Percentiles rank a stretch among this genome's conserved stretches.
phyloP scores from a whole-genome alignment of 768 basidiomycete species.

The Tricholoma matsutake region DNA sequence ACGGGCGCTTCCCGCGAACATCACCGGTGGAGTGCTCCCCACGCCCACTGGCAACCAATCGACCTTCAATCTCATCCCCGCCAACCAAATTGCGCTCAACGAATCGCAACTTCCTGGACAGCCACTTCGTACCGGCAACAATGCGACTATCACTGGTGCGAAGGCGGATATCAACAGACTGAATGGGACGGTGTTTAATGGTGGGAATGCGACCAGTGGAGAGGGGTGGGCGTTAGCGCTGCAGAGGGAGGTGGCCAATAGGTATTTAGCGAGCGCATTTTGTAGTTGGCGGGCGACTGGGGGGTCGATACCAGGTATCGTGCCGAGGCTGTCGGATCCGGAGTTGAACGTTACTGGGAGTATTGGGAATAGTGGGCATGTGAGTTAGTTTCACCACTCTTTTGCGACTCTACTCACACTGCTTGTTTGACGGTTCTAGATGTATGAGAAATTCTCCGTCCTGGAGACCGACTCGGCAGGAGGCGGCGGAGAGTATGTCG shows the following conservation, averaged over 20 bases:
- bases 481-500: conserved; percentile 83
- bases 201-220: conserved; percentile 53
- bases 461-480: conserved; percentile 78
- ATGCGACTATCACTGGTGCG: conserved; percentile 50
- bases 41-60: conserved; percentile 47
- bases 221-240: conserved; percentile 69
- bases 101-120: conserved; percentile 74
- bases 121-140: conserved; percentile 40
- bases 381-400: conserved; percentile 31
- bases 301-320: conserved; percentile 69
- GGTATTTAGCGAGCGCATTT: conserved; percentile 78
- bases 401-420: neutral
- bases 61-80: conserved; percentile 66
- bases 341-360: conserved; percentile 71
- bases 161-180: conserved; percentile 59
- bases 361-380: conserved; percentile 68
- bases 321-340: conserved; percentile 65
- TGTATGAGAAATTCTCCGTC: conserved; percentile 88
- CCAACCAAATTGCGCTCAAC: conserved; percentile 77
- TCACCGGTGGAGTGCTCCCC: conserved; percentile 58
- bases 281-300: conserved; percentile 95
- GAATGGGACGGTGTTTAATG: conserved; percentile 58
- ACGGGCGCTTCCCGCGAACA: conserved; percentile 65
- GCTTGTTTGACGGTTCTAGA: conserved; percentile 36
- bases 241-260: conserved; percentile 74